phyloP scores from a whole-genome alignment of 1,284 basidiomycete genomes.

The Tilletiaria anomala region DNA sequence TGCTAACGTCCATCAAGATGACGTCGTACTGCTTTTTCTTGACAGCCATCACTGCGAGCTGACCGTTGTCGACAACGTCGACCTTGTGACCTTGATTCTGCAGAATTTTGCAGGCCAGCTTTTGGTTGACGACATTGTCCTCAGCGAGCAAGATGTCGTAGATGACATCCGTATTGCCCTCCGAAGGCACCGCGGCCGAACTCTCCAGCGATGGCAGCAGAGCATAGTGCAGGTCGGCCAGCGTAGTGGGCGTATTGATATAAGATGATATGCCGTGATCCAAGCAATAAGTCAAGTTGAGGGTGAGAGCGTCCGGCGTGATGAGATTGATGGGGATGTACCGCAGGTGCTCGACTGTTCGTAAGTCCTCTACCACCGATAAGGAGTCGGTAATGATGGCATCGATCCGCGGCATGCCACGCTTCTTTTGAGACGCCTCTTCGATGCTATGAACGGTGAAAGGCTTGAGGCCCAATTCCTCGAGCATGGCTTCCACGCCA shows the following conservation, averaged over 20 bases:
- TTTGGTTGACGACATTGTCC: conserved; percentile 96
- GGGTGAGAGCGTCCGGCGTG: conserved; percentile 43
- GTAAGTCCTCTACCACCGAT: conserved; percentile 65
- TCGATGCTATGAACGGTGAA: conserved; percentile 62
- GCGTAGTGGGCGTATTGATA: conserved; percentile 74
- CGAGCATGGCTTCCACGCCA: conserved; percentile 62
- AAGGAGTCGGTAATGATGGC: conserved; percentile 89
- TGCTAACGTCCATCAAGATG: conserved; percentile 72
- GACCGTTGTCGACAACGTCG: conserved; percentile 94
- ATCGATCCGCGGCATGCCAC: conserved; percentile 75
- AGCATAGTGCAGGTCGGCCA: conserved; percentile 79
- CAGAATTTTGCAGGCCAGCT: conserved; percentile 86
- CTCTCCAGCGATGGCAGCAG: conserved; percentile 87
- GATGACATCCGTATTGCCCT: conserved; percentile 61
- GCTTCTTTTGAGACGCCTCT: conserved; percentile 57
- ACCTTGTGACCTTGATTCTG: conserved; percentile 93
- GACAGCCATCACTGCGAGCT: conserved; percentile 74
- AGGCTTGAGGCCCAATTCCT: conserved; percentile 66
- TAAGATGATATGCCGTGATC: conserved; percentile 81
- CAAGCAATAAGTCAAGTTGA: conserved; percentile 49
- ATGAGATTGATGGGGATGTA: conserved; percentile 96
- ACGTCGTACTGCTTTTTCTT: conserved; percentile 58
- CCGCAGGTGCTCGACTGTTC: conserved; percentile 82
- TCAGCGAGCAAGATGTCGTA: conserved; percentile 94
- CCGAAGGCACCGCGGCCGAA: conserved; percentile 66